A percentile compares a stretch with the other conserved stretches of the same genome.
These are phyloP conservation scores for Aspergillus wentii DNA, from an alignment of 495 filamentous ascomycete species.

Conservation along the genomic window DNA sequence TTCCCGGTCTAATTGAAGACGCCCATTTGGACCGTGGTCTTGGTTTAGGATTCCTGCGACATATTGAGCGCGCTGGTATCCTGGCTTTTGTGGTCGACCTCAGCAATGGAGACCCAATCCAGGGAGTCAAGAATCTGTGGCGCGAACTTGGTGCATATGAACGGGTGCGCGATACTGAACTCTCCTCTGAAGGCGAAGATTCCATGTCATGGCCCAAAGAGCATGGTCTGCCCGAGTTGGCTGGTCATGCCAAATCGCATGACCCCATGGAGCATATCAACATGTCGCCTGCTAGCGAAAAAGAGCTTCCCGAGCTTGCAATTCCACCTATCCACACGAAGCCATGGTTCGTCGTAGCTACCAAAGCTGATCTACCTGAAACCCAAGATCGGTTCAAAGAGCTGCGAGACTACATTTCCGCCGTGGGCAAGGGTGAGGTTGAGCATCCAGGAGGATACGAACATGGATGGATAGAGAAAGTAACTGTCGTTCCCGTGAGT, in stretches of 20 bases:
- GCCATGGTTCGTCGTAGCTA: conserved; percentile 96
- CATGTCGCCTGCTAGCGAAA: conserved; percentile 5
- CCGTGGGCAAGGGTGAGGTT: conserved; percentile 50
- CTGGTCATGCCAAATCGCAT: conserved; percentile 3
- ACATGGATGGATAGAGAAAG: conserved; percentile 60
- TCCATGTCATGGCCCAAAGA: conserved; percentile 20
- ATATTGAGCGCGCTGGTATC: conserved; percentile 89
- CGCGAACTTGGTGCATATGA: conserved; percentile 85
- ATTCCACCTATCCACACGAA: conserved; percentile 72
- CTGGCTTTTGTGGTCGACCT: conserved; percentile 93
- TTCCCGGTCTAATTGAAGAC: conserved; percentile 84
- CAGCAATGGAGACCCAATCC: conserved; percentile 68
- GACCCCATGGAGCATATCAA: conserved; percentile 28
- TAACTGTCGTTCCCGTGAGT: conserved; percentile 76
- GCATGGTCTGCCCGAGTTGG: conserved; percentile 20
- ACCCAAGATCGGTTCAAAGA: conserved; percentile 72
- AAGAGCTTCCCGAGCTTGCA: conserved; percentile 25
- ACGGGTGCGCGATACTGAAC: conserved; percentile 57
- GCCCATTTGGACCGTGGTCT: conserved; percentile 91
- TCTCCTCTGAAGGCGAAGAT: conserved; percentile 43
- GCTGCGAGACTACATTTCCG: conserved; percentile 63
- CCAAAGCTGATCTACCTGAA: conserved; percentile 80
- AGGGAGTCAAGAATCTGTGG: conserved; percentile 78
- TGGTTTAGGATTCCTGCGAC: conserved; percentile 85
- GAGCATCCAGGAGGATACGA: conserved; percentile 67